Evolutionary conservation across 1,284 basidiomycete species (phyloP).

Genomic region (Leccinum colubrinum): DNA sequence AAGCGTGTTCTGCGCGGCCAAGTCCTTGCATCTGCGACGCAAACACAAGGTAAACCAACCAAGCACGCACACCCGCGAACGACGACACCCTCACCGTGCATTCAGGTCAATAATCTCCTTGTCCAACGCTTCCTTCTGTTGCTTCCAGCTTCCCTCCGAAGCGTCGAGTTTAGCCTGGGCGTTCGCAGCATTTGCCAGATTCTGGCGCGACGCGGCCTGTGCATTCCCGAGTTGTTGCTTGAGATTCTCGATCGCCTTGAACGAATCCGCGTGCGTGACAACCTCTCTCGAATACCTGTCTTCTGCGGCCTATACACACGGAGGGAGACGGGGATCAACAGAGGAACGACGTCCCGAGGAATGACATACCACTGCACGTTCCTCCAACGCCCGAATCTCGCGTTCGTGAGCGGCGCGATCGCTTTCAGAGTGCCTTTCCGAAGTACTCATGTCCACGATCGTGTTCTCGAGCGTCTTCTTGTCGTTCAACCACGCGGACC

Average conservation of each 20-base stretch:
- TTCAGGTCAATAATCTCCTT: constrained; percentile 76
- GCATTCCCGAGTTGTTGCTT: constrained; percentile 44
- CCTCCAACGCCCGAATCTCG: constrained; percentile 63
- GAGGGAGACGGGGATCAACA: background rate
- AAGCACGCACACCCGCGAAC: background rate
- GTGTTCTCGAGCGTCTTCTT: constrained; percentile 78
- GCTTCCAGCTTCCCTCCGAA: constrained; percentile 78
- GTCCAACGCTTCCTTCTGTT: constrained; percentile 74
- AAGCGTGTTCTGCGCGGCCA: constrained; percentile 74
- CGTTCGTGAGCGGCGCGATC: constrained; percentile 63
- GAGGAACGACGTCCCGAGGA: background rate
- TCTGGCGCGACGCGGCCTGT: constrained; percentile 55
- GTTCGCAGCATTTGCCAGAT: constrained; percentile 63
- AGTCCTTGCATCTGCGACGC: constrained; percentile 62
- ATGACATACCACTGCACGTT: constrained; percentile 60
- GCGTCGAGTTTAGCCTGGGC: constrained; percentile 68
- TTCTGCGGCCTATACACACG: constrained; percentile 60
- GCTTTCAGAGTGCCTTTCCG: constrained; percentile 62
- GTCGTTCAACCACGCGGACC: constrained; percentile 68
- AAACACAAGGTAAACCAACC: background rate
- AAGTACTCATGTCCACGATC: constrained; percentile 71
- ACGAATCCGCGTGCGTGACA: constrained; percentile 79
- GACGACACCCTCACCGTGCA: constrained; percentile 47
- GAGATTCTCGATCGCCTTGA: constrained; percentile 67
- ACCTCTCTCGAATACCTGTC: constrained; percentile 79